Percentiles rank a stretch among this genome's conserved stretches.
Evolutionary conservation across 75 land plant genomes (phyloP).

Genomic region (Isoetes taiwanensis): DNA sequence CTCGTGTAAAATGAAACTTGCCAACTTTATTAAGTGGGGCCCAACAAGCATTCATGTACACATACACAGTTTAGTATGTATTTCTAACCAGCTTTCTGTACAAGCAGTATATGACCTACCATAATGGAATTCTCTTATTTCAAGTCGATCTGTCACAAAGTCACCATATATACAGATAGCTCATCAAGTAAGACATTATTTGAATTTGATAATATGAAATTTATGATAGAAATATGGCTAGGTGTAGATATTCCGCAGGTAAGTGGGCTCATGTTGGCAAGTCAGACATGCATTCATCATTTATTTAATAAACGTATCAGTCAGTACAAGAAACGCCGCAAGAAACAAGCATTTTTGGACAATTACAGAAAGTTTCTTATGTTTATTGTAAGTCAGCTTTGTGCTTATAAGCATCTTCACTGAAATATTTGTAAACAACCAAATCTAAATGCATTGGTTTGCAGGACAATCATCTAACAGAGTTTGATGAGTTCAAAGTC

Average conservation of each 20-base stretch:
- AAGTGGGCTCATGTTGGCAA: constrained; percentile 98
- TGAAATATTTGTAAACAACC: too few species aligned
- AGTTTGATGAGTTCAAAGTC: too few species aligned
- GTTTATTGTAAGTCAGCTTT: constrained; percentile 99
- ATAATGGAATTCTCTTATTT: constrained; percentile 1
- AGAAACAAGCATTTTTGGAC: constrained; percentile 98
- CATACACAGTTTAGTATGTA: background rate
- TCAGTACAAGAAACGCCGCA: constrained; percentile 94
- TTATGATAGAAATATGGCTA: too few species aligned
- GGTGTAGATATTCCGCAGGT: too few species aligned
- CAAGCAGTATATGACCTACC: too few species aligned
- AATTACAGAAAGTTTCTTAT: constrained; percentile 97
- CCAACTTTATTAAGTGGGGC: constrained; percentile 99
- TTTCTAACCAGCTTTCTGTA: too few species aligned
- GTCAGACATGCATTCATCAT: constrained; percentile 97
- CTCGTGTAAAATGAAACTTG: constrained; percentile 99
- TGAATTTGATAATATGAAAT: too few species aligned
- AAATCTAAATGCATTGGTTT: too few species aligned
- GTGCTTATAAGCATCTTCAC: too few species aligned
- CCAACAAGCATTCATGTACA: constrained; percentile 98
- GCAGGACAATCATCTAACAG: too few species aligned
- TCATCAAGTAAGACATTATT: constrained; percentile 86
- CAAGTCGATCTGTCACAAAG: constrained; percentile 96
- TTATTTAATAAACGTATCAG: constrained; percentile 88
- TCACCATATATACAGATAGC: constrained; percentile 98